These are phyloP conservation scores for Lepidopterella palustris DNA, from an alignment of 495 filamentous ascomycete genomes.

Conservation along the genomic window DNA sequence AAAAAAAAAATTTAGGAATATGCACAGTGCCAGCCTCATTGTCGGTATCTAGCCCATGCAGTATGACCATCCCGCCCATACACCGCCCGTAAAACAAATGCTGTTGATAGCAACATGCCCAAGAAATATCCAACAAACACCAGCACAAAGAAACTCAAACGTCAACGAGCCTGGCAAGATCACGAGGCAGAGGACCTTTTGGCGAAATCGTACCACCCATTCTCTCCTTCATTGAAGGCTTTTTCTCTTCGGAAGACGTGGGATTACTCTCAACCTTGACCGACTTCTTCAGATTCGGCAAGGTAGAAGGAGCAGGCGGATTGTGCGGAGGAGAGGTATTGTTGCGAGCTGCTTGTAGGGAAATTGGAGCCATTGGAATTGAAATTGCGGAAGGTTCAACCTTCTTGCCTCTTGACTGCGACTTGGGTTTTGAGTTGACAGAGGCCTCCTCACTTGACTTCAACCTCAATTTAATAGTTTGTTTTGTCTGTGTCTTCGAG, in stretches of 20 bases:
- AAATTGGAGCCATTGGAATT: conserved; percentile 2
- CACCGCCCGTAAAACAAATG: neutral
- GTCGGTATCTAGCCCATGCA: neutral
- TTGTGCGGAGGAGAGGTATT: neutral
- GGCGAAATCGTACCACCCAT: neutral
- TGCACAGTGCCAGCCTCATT: too few species aligned
- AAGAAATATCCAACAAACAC: neutral
- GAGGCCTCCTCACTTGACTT: neutral
- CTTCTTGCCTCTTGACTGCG: neutral
- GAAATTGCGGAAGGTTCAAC: neutral
- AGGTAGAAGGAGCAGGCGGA: neutral
- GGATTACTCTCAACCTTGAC: neutral
- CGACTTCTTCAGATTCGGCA: neutral
- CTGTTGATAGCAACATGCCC: neutral
- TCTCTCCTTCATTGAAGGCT: neutral
- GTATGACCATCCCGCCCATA: neutral
- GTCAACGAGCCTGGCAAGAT: neutral
- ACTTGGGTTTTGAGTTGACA: neutral
- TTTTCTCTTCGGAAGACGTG: neutral
- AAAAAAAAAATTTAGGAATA: too few species aligned
- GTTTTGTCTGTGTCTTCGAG: neutral
- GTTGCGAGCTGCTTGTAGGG: conserved; percentile 1
- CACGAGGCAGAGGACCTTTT: neutral
- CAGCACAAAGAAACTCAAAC: neutral
- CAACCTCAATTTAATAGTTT: neutral